A percentile compares a stretch with the other conserved stretches of the same genome.
These are phyloP conservation scores for Raffaelea ambrosiae DNA, from an alignment of 2,329 filamentous ascomycete species.

Conservation along the genomic window DNA sequence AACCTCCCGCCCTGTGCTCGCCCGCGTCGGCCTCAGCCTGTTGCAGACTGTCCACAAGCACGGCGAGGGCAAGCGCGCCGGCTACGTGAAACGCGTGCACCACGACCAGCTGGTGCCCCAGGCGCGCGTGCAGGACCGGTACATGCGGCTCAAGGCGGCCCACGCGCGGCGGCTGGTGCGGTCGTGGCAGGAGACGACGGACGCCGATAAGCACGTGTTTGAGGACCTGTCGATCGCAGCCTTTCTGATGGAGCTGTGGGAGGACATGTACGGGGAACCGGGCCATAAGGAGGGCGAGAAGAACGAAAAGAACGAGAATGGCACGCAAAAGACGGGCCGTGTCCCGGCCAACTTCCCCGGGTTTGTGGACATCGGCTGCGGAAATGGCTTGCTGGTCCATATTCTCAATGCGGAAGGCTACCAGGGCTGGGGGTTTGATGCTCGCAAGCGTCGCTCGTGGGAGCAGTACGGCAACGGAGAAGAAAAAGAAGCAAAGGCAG, in stretches of 20 bases:
- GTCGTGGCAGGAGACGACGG: conserved; percentile 80
- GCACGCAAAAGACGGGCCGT: conserved; percentile 7
- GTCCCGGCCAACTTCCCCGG: conserved; percentile 55
- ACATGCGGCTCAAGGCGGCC: conserved; percentile 67
- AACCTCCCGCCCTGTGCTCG: conserved; percentile 26
- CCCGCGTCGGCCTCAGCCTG: conserved; percentile 60
- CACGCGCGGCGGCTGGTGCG: conserved; percentile 65
- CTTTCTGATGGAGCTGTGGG: conserved; percentile 88
- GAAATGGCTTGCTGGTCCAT: conserved; percentile 84
- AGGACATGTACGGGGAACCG: conserved; percentile 60
- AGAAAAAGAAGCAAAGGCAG: no score
- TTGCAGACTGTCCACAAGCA: conserved; percentile 65
- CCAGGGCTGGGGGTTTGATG: conserved; percentile 83
- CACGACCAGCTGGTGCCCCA: conserved; percentile 78
- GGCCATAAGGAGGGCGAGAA: no score
- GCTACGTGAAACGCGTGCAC: conserved; percentile 73
- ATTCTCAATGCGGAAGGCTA: conserved; percentile 77
- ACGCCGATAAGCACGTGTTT: conserved; percentile 87
- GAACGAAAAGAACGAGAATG: neutral
- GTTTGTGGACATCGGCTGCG: conserved; percentile 93
- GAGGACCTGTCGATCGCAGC: conserved; percentile 88
- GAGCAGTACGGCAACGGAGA: conserved; percentile 50
- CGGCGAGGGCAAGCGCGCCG: conserved; percentile 52
- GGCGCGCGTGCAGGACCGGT: conserved; percentile 71
- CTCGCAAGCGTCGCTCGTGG: conserved; percentile 80